Conservation (phyloP, 2,329 filamentous ascomycete genomes). For the Cercospora janseana region DNA sequence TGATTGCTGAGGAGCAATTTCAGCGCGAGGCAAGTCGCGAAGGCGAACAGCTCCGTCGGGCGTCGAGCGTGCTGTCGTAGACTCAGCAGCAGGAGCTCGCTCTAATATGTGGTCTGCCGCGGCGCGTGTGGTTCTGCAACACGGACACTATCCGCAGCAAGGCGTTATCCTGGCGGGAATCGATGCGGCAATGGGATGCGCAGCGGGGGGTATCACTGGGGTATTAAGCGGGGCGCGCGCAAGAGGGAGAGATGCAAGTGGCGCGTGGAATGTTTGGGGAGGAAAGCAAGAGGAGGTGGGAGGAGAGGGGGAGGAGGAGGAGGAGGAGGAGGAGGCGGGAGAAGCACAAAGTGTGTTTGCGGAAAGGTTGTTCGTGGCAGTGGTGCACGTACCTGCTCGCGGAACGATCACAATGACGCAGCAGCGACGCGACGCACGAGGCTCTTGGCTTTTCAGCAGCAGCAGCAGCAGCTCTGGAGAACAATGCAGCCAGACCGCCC, state of each 20-base stretch:
- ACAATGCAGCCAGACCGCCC: too few species aligned
- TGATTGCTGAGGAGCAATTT: not conserved
- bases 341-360: not conserved
- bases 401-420: too few species aligned
- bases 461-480: too few species aligned
- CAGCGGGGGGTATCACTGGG: conserved; percentile 12
- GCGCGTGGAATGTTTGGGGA: not conserved
- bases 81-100: not conserved
- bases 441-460: too few species aligned
- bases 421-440: too few species aligned
- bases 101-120: not conserved
- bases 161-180: conserved; percentile 10
- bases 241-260: not conserved
- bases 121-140: conserved; percentile 6
- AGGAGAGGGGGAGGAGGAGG: not conserved
- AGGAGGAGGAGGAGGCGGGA: not conserved
- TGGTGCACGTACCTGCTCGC: too few species aligned
- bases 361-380: not conserved
- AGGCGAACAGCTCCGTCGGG: not conserved
- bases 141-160: conserved; percentile 12
- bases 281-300: not conserved
- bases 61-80: not conserved
- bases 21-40: too few species aligned
- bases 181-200: conserved; percentile 12
- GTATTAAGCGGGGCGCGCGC: conserved; percentile 13